These are phyloP conservation scores for Verticillium dahliae DNA, from an alignment of 2,329 filamentous ascomycete species.

Conservation along the genomic window DNA sequence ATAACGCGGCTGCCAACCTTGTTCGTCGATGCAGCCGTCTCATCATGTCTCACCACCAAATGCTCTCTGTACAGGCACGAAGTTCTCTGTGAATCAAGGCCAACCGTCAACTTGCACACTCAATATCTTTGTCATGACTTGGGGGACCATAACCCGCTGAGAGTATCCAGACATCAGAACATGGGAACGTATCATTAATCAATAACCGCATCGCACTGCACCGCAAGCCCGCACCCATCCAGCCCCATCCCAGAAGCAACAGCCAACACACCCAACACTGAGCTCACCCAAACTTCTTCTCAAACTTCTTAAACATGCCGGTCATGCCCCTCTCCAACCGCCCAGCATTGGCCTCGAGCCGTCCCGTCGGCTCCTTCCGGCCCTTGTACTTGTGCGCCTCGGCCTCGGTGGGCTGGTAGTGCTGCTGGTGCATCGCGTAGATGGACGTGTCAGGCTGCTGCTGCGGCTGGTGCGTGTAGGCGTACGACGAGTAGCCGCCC, in stretches of 20 bases:
- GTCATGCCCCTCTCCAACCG: constrained; percentile 64
- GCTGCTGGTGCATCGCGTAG: constrained; percentile 60
- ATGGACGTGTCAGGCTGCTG: constrained; percentile 24
- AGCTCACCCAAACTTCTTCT: constrained; percentile 61
- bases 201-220: background rate
- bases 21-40: too few species aligned
- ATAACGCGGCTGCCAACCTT: too few species aligned
- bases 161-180: too few species aligned
- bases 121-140: too few species aligned
- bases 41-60: too few species aligned
- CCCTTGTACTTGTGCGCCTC: constrained; percentile 42
- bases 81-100: too few species aligned
- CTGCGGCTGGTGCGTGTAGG: constrained; percentile 25
- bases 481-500: constrained; percentile 52
- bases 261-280: background rate
- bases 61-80: too few species aligned
- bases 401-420: constrained; percentile 61
- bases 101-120: too few species aligned
- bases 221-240: background rate
- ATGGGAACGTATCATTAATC: too few species aligned
- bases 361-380: constrained; percentile 37
- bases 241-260: background rate
- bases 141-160: too few species aligned
- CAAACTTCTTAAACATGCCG: constrained; percentile 69
- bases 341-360: constrained; percentile 59